Conservation (phyloP, 129 eudicot species). For the Sambucus nigra region DNA sequence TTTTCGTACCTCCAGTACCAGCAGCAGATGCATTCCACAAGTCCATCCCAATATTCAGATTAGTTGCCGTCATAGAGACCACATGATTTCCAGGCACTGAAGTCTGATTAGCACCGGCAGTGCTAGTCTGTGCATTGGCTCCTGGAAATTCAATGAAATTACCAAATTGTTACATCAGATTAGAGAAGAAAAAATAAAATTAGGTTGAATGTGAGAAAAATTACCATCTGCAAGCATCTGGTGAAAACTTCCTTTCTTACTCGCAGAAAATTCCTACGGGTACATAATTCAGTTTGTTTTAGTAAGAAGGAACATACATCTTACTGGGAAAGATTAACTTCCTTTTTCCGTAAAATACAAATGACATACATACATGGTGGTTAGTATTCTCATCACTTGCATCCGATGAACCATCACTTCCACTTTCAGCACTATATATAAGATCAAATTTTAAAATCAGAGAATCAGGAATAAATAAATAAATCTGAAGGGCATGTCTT, state of each 20-base stretch:
- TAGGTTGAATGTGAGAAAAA: conserved; percentile 9
- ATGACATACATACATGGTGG: conserved; percentile 33
- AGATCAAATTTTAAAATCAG: neutral
- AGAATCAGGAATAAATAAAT: neutral
- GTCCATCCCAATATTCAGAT: conserved; percentile 92
- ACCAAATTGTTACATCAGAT: neutral
- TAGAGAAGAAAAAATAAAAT: neutral
- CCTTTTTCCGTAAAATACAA: neutral
- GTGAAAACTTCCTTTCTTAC: conserved; percentile 90
- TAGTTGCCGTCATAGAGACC: conserved; percentile 51
- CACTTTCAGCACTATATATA: conserved; percentile 68
- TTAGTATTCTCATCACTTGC: conserved; percentile 66
- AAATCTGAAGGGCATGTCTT: neutral
- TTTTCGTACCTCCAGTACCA: conserved; percentile 49
- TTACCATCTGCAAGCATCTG: conserved; percentile 97
- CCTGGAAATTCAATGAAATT: conserved; percentile 19
- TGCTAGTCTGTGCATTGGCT: conserved; percentile 56
- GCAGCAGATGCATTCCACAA: conserved; percentile 73
- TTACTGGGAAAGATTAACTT: neutral
- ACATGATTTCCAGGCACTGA: conserved; percentile 63
- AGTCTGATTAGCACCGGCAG: conserved; percentile 30
- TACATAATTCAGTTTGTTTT: conserved; percentile 2
- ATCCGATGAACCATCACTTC: conserved; percentile 81
- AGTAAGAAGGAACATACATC: neutral
- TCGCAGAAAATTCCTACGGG: conserved; percentile 46